Base-by-base conservation (phyloP, 176 grass and related monocot genomes). In the Avena eriantha region DNA sequence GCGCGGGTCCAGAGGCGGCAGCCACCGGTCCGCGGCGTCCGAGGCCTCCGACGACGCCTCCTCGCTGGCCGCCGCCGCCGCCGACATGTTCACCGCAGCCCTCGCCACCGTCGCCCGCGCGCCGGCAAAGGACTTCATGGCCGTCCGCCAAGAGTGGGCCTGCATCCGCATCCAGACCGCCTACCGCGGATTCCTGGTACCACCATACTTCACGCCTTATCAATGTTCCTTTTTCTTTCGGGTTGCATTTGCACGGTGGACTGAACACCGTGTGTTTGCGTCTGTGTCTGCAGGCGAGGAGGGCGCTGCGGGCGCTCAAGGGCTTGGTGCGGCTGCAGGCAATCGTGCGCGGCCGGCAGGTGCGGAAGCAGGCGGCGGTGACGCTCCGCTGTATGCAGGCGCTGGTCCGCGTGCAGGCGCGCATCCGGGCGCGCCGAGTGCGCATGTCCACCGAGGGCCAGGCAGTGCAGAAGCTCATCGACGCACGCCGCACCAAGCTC, bases 381-480 rank as follows among this genome's bases (percentile, higher is more conserved):
- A 99, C 97, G 21, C 92, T 99, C 10, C 90, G 94, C 53, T 98
- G 97, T 83, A 96, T 98, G 97, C 97, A 98, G 92, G 97, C 97
- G 19, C 88, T 98, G 45, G 97, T 98, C n/a, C 82, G 97, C 34
- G 97, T 98, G 47, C 97, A 98, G 82, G 97, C 97, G 26, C 94
- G 87, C 82, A 94, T 98, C 78, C 84, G 97, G n/a, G 94, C 97
- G 0, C 82, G 92, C 67, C 92, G 92, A 18, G 97, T 98, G 61
- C 90, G 97, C 35, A 88, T 98, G 90, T 98, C 97, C 34, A 91
- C 92, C 24, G 94, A 98, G 39, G 97, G 97, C 7, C 97, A 91
- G 85, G 97, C 94, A 11, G 97, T 98, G 59, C 97, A 96, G 91
- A 87, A 90, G 87, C 82, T 96, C 39, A 65, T 98, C 29, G 78